phyloP scores from a whole-genome alignment of 805 yeast species.

The Myxozyma melibiosi region DNA sequence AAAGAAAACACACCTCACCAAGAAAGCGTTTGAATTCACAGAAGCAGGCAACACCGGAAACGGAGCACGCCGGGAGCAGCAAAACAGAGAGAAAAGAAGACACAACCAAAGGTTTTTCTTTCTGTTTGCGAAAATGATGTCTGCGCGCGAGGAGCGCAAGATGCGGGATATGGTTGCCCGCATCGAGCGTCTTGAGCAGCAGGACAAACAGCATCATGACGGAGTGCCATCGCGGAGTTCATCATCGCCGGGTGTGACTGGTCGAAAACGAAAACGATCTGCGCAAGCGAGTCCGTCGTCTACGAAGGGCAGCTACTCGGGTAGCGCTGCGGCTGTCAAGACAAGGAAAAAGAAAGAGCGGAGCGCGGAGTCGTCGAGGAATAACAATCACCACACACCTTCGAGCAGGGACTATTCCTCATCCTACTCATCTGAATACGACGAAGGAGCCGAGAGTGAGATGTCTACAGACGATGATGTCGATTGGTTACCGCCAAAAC shows the following conservation, averaged over 20 bases:
- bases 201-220: conserved; percentile 10
- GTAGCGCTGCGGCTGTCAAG: not conserved
- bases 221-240: not conserved
- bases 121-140: conserved; percentile 10
- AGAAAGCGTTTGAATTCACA: too few relatives aligned
- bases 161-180: conserved; percentile 27
- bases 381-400: not conserved
- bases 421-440: not conserved
- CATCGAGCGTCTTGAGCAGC: conserved; percentile 29
- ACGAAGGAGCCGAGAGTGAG: conserved; percentile 24
- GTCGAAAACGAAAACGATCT: conserved; percentile 16
- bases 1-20: too few relatives aligned
- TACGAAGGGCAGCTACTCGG: not conserved
- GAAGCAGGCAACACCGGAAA: too few relatives aligned
- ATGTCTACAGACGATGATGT: conserved; percentile 30
- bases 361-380: not conserved
- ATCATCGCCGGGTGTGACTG: conserved; percentile 3
- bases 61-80: too few relatives aligned
- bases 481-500: conserved; percentile 31
- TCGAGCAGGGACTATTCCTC: conserved; percentile 1
- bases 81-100: too few relatives aligned
- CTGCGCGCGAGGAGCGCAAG: conserved; percentile 31
- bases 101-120: not conserved
- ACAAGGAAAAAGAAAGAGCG: not conserved
- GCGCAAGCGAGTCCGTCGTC: not conserved